phyloP scores from a whole-genome alignment of 805 yeast genomes.

The Candida morakotiae region DNA sequence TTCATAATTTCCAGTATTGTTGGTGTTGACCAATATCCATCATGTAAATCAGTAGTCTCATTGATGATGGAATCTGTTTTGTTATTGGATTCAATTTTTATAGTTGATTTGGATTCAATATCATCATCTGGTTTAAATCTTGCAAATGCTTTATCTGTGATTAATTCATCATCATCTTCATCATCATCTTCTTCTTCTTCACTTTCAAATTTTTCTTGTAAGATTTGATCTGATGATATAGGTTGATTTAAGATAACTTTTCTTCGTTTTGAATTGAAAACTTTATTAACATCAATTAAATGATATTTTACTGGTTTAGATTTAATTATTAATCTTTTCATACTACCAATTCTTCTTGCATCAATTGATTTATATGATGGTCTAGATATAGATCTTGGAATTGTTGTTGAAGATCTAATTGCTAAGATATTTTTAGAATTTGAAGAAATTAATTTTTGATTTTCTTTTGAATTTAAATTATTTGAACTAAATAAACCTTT shows the following conservation, averaged over 20 bases:
- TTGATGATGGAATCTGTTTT: slow-evolving; percentile 7
- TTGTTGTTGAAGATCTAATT: neutral
- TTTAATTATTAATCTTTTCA: slow-evolving; percentile 34
- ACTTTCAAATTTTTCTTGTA: slow-evolving; percentile 16
- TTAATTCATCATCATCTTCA: slow-evolving; percentile 14
- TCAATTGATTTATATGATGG: slow-evolving; percentile 12
- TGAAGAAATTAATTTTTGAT: slow-evolving; percentile 5
- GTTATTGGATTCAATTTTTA: slow-evolving; percentile 10
- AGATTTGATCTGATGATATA: slow-evolving; percentile 12
- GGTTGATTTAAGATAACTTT: slow-evolving; percentile 18
- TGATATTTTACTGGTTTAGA: slow-evolving; percentile 39
- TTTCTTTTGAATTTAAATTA: slow-evolving; percentile 12
- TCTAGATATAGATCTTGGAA: slow-evolving; percentile 6
- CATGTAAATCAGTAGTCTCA: slow-evolving; percentile 13
- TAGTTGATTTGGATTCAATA: slow-evolving; percentile 6
- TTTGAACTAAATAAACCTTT: slow-evolving; percentile 31
- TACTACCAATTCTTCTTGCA: slow-evolving; percentile 19
- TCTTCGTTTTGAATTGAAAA: slow-evolving; percentile 30
- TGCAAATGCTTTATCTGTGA: slow-evolving; percentile 4
- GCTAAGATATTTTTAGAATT: neutral
- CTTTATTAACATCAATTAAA: slow-evolving; percentile 38
- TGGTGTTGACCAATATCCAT: slow-evolving; percentile 74
- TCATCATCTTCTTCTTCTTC: slow-evolving; percentile 17
- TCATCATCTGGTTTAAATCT: slow-evolving; percentile 10
- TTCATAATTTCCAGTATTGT: slow-evolving; percentile 45